Percentiles rank a stretch among this genome's conserved stretches.
Conservation (phyloP, 768 basidiomycete species). For the Pisolithus tinctorius region DNA sequence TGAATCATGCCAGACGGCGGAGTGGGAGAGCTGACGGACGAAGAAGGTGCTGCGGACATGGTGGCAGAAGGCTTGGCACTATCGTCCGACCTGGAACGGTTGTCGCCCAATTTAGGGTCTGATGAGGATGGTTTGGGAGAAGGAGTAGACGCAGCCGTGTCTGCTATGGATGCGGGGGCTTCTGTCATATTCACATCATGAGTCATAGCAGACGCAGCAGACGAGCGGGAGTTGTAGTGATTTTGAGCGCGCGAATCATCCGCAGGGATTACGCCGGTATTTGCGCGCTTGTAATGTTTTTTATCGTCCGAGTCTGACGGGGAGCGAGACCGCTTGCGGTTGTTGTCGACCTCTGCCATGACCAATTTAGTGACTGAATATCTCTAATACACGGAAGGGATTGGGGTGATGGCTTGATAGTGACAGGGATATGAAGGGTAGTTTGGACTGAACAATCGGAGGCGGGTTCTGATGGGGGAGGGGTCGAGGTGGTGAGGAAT, state of each 20-base stretch:
- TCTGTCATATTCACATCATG: constrained; percentile 66
- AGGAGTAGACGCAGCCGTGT: constrained; percentile 49
- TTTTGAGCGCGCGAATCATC: constrained; percentile 52
- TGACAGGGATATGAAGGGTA: constrained; percentile 32
- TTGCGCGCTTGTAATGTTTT: constrained; percentile 78
- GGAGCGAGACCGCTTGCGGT: constrained; percentile 82
- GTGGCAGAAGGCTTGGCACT: constrained; percentile 37
- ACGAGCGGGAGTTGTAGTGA: constrained; percentile 39
- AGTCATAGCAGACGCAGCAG: constrained; percentile 31
- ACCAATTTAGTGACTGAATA: constrained; percentile 49
- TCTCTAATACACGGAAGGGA: constrained; percentile 25
- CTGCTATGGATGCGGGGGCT: constrained; percentile 29
- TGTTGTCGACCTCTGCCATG: constrained; percentile 83
- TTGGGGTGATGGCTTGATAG: constrained; percentile 39
- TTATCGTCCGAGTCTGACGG: constrained; percentile 75
- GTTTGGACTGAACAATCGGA: constrained; percentile 32
- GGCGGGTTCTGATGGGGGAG: constrained; percentile 47
- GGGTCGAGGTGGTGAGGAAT: constrained; percentile 47
- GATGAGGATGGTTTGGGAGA: constrained; percentile 43
- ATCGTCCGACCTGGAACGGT: constrained; percentile 29
- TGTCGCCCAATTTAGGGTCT: constrained; percentile 38
- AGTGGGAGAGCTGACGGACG: constrained; percentile 37
- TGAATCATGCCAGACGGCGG: constrained; percentile 82
- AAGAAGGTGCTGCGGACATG: constrained; percentile 44
- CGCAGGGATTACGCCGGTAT: constrained; percentile 63